phyloP scores from a whole-genome alignment of 495 filamentous ascomycete genomes.

The Lentithecium fluviatile region DNA sequence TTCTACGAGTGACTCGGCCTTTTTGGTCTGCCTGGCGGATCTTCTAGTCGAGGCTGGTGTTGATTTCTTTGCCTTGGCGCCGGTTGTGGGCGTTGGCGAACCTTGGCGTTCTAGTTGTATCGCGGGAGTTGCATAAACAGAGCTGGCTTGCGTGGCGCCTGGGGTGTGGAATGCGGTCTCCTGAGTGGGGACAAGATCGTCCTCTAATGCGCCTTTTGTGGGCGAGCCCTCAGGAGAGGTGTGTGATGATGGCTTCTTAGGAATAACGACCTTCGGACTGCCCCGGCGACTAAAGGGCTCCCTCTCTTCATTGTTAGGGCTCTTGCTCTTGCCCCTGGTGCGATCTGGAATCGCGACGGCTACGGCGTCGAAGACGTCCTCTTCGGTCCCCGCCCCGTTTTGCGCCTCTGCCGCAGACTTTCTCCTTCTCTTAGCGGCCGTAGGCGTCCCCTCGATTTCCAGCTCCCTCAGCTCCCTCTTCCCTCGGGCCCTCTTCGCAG shows the following conservation, averaged over 20 bases:
- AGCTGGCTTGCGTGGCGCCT: neutral
- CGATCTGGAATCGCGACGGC: too few species aligned
- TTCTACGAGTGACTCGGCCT: neutral
- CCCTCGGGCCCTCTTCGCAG: slow-evolving; percentile 1
- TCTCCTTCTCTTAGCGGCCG: slow-evolving; percentile 11
- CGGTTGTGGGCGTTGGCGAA: slow-evolving; percentile 1
- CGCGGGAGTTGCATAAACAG: slow-evolving; percentile 16
- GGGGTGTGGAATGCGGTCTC: neutral
- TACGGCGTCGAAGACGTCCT: neutral
- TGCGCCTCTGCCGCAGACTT: neutral
- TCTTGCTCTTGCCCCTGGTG: too few species aligned
- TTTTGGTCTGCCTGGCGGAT: neutral
- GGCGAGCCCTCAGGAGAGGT: too few species aligned
- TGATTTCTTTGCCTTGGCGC: neutral
- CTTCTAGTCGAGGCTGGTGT: too few species aligned
- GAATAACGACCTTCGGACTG: too few species aligned
- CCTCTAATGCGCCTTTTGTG: neutral
- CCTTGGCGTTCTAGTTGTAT: neutral
- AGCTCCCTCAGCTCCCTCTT: slow-evolving; percentile 22
- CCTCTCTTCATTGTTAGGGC: too few species aligned
- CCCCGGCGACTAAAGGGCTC: too few species aligned
- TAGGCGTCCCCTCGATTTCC: slow-evolving; percentile 17
- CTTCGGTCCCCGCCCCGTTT: neutral
- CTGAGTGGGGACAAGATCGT: neutral
- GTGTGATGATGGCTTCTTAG: too few species aligned